Percentiles rank a stretch among this genome's conserved stretches.
These are phyloP conservation scores for Ganoderma multipileum DNA, from an alignment of 1,284 basidiomycete species.

Conservation along the genomic window DNA sequence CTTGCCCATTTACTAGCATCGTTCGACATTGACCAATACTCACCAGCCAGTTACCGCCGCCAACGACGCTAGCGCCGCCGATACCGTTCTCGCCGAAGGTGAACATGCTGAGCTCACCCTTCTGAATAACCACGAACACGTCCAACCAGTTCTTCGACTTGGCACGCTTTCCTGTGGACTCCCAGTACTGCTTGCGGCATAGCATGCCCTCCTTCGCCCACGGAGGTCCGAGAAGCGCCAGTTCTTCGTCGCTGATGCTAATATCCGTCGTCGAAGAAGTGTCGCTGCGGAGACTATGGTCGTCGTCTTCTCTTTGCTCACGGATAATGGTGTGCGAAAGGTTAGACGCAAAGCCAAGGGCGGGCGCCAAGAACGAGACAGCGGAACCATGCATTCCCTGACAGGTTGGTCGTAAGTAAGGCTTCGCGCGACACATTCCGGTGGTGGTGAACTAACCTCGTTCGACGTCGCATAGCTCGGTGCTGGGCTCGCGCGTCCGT, in stretches of 20 bases:
- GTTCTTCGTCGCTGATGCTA: slow-evolving; percentile 91
- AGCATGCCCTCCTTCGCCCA: slow-evolving; percentile 99
- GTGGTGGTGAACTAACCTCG: slow-evolving; percentile 57
- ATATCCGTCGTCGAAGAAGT: slow-evolving; percentile 70
- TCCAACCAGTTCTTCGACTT: slow-evolving; percentile 91
- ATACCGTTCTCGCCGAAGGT: slow-evolving; percentile 79
- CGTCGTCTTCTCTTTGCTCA: slow-evolving; percentile 93
- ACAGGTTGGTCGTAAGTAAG: slow-evolving; percentile 18
- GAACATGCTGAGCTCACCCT: slow-evolving; percentile 95
- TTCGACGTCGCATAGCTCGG: slow-evolving; percentile 88
- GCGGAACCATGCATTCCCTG: slow-evolving; percentile 46
- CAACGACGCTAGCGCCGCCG: slow-evolving; percentile 70
- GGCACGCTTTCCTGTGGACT: slow-evolving; percentile 80
- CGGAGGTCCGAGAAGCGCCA: slow-evolving; percentile 92
- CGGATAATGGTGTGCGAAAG: slow-evolving; percentile 95
- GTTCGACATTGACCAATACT: slow-evolving; percentile 40
- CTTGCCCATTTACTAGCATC: not conserved
- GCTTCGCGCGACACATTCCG: not conserved
- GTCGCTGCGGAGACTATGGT: slow-evolving; percentile 70
- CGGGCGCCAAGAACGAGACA: slow-evolving; percentile 70
- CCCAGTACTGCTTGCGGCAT: slow-evolving; percentile 94
- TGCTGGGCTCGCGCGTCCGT: slow-evolving; percentile 88
- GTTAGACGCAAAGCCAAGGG: slow-evolving; percentile 95
- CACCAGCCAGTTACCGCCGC: slow-evolving; percentile 98
- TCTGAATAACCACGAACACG: slow-evolving; percentile 94